Base-by-base conservation (phyloP, 345 rosid species). In the Kernera saxatilis region DNA sequence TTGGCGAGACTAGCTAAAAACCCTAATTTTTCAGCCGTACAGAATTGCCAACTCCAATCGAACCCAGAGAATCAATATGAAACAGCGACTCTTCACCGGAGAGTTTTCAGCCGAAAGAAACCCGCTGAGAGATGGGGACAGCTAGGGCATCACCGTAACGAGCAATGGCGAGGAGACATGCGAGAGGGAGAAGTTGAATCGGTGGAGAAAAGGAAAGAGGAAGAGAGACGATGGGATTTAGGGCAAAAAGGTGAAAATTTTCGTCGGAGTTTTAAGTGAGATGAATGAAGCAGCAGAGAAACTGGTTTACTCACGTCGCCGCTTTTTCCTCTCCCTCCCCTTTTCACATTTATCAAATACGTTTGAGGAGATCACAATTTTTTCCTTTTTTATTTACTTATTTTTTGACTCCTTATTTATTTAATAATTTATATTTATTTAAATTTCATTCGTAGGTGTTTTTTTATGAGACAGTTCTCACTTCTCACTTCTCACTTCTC, bases 11-110 rank as follows among this genome's bases (percentile, higher is more conserved):
- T 22, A 18, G 12, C 59, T 21, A 45, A 52, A 71, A 74, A 65
- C 77, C 77, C 82, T 65, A 82, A 69, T n/a, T 54, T 60, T 13
- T 37, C 41, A 39, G 33, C 27, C 22, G 33, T 46, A n/a, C 29
- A 30, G 48, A 69, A 63, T 54, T 29, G 39, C 44, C 11, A 9
- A 44, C 2, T 25, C 57, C 41, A 23, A 71, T 41, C 43, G 15
- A 36, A 15, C 21, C 32, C 61, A 25, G 51, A 61, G 25, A 58
- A 26, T 15, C 44, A 6, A 51, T 9, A 48, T 13, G 55, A 43
- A 43, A 43, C 13, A 33, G n/a, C 40, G 29, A 72, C 27, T 72
- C 77, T 53, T n/a, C 46, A 11, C 22, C 22, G 11, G 56, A 63
- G 48, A 44, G 0, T 1, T 19, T 19, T 9, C 17, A n/a, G 26